These are phyloP conservation scores for Microcera coccophila DNA, from an alignment of 2,329 filamentous ascomycete genomes.

Conservation along the genomic window DNA sequence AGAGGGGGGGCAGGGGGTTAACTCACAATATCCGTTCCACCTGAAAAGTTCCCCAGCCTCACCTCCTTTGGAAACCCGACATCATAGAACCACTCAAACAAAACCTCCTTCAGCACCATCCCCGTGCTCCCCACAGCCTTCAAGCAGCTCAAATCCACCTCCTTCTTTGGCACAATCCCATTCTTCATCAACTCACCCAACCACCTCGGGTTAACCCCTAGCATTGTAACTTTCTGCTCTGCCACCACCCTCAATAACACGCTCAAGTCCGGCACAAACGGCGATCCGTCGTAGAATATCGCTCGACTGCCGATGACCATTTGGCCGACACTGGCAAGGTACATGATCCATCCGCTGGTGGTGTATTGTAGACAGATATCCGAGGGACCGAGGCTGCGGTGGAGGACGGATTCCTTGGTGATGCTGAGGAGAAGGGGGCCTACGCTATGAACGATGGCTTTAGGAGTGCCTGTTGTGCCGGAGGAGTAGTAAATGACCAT, in stretches of 20 bases:
- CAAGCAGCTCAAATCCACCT: constrained; percentile 60
- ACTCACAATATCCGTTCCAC: constrained; percentile 70
- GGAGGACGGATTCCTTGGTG: constrained; percentile 56
- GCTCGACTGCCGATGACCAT: constrained; percentile 58
- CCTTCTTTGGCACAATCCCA: constrained; percentile 56
- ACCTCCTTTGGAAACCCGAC: constrained; percentile 62
- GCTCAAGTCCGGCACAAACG: constrained; percentile 65
- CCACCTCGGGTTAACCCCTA: constrained; percentile 75
- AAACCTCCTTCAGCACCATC: constrained; percentile 73
- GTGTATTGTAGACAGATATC: constrained; percentile 53
- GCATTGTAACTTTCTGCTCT: constrained; percentile 63
- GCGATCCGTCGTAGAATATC: constrained; percentile 79
- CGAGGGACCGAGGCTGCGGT: constrained; percentile 40
- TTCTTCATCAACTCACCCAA: constrained; percentile 67
- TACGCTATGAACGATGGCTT: constrained; percentile 77
- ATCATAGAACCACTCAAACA: constrained; percentile 78
- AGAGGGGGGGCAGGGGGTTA: background rate
- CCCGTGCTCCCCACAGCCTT: constrained; percentile 66
- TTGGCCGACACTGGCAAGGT: constrained; percentile 57
- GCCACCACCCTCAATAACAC: constrained; percentile 60
- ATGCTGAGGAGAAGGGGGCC: constrained; percentile 57
- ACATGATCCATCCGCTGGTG: constrained; percentile 88
- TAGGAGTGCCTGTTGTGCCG: constrained; percentile 78
- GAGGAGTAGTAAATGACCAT: constrained; percentile 75
- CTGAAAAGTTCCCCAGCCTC: constrained; percentile 70